Conservation (phyloP, 352 stramenopile species). For the Phytophthora parvispora region DNA sequence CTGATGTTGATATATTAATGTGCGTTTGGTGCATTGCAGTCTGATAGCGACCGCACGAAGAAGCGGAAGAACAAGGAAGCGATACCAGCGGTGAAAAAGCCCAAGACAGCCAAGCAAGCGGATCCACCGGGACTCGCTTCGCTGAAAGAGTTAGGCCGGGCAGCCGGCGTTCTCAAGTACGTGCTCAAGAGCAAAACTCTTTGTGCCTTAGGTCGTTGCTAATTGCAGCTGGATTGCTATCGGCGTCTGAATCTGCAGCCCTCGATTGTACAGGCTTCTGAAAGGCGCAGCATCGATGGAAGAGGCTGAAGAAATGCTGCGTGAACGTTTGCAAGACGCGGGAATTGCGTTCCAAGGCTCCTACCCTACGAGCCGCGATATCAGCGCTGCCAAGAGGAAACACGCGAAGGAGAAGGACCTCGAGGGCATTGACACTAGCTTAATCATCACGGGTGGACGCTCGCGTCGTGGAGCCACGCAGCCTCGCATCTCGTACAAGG, state of each 20-base stretch:
- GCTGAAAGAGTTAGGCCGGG: constrained; percentile 80
- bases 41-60: constrained; percentile 7
- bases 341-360: constrained; percentile 61
- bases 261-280: constrained; percentile 66
- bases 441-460: constrained; percentile 69
- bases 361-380: constrained; percentile 77
- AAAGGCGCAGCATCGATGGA: constrained; percentile 51
- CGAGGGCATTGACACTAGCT: constrained; percentile 84
- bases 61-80: constrained; percentile 31
- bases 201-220: background rate
- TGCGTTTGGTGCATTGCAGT: background rate
- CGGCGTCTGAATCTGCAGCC: constrained; percentile 42
- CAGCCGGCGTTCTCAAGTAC: constrained; percentile 75
- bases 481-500: constrained; percentile 40
- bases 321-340: constrained; percentile 55
- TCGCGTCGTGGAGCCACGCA: constrained; percentile 34
- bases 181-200: constrained; percentile 12
- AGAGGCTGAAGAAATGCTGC: constrained; percentile 69
- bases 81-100: constrained; percentile 32
- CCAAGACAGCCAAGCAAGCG: constrained; percentile 21
- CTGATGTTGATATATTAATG: background rate
- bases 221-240: background rate
- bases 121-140: constrained; percentile 61
- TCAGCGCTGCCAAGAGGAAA: constrained; percentile 78
- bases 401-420: constrained; percentile 74